Conservation (phyloP, 2,329 filamentous ascomycete genomes). For the Colletotrichum phormii region DNA sequence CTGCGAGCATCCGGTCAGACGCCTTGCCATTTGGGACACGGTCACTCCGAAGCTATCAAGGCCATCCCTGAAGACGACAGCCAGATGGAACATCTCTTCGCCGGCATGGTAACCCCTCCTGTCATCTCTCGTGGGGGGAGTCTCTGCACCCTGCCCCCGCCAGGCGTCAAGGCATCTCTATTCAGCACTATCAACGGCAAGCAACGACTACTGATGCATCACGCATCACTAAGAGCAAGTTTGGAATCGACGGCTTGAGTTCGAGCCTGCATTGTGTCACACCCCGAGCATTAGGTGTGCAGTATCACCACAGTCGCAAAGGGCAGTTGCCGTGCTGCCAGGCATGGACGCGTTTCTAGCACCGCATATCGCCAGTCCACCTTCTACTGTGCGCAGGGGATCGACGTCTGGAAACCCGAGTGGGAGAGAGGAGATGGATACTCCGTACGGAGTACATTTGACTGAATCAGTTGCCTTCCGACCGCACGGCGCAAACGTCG, state of each 20-base stretch:
- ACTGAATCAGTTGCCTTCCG: constrained; percentile 69
- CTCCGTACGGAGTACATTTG: constrained; percentile 48
- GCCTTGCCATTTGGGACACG: constrained; percentile 68
- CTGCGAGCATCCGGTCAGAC: constrained; percentile 71
- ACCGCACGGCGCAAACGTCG: constrained; percentile 65
- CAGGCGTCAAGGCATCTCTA: constrained; percentile 60
- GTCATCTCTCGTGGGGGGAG: constrained; percentile 65
- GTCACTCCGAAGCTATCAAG: constrained; percentile 67
- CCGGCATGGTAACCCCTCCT: constrained; percentile 67
- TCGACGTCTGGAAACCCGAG: constrained; percentile 72
- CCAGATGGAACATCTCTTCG: constrained; percentile 69
- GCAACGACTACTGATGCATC: constrained; percentile 56
- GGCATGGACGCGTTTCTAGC: constrained; percentile 69
- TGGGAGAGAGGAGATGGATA: constrained; percentile 66
- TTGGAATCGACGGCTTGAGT: constrained; percentile 70
- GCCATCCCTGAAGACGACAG: constrained; percentile 61
- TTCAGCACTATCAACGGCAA: constrained; percentile 68
- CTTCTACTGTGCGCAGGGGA: constrained; percentile 68
- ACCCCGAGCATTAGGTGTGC: constrained; percentile 62
- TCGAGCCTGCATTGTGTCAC: constrained; percentile 73
- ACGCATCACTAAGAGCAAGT: constrained; percentile 65
- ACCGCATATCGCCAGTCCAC: constrained; percentile 70
- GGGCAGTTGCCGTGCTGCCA: constrained; percentile 62
- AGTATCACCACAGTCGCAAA: constrained; percentile 66
- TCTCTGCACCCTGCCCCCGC: constrained; percentile 63